phyloP scores from a whole-genome alignment of 768 basidiomycete species.

The Trametes cubensis region DNA sequence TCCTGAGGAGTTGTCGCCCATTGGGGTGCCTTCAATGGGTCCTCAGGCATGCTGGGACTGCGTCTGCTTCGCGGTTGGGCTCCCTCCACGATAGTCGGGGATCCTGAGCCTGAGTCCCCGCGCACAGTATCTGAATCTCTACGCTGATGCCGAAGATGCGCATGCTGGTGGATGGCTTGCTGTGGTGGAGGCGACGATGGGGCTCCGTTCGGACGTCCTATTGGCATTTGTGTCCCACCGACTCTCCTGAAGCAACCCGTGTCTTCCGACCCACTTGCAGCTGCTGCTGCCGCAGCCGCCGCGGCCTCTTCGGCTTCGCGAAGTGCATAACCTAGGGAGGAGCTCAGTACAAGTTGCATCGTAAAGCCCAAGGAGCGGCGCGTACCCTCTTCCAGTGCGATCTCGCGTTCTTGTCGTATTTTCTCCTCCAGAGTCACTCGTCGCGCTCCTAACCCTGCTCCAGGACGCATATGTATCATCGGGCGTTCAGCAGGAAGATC shows the following conservation, averaged over 20 bases:
- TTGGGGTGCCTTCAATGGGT: slow-evolving; percentile 35
- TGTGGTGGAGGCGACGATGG: slow-evolving; percentile 56
- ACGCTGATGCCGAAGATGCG: slow-evolving; percentile 55
- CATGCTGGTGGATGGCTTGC: slow-evolving; percentile 37
- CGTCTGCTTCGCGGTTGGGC: slow-evolving; percentile 51
- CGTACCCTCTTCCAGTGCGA: slow-evolving; percentile 47
- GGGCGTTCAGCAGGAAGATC: slow-evolving; percentile 11
- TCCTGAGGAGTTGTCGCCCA: slow-evolving; percentile 13
- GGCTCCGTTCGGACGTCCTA: slow-evolving; percentile 29
- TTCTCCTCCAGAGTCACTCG: slow-evolving; percentile 51
- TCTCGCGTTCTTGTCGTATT: slow-evolving; percentile 37
- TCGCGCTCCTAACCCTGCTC: slow-evolving; percentile 46
- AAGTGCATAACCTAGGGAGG: slow-evolving; percentile 31
- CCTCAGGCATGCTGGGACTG: slow-evolving; percentile 72
- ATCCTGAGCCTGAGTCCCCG: slow-evolving; percentile 45
- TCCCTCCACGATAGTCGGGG: slow-evolving; percentile 57
- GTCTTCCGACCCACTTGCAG: slow-evolving; percentile 11
- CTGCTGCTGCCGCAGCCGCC: slow-evolving; percentile 38
- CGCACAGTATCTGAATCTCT: slow-evolving; percentile 78
- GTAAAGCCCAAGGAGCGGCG: neutral
- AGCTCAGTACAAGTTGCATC: neutral
- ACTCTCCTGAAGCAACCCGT: slow-evolving; percentile 4
- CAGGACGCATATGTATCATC: slow-evolving; percentile 40
- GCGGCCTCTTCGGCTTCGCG: slow-evolving; percentile 33
- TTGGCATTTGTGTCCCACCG: slow-evolving; percentile 5